Evolutionary conservation across 2,329 filamentous ascomycete genomes (phyloP), one percentile per base, ranked within the genome.

Genomic region (Fusarium pseudocircinatum): DNA sequence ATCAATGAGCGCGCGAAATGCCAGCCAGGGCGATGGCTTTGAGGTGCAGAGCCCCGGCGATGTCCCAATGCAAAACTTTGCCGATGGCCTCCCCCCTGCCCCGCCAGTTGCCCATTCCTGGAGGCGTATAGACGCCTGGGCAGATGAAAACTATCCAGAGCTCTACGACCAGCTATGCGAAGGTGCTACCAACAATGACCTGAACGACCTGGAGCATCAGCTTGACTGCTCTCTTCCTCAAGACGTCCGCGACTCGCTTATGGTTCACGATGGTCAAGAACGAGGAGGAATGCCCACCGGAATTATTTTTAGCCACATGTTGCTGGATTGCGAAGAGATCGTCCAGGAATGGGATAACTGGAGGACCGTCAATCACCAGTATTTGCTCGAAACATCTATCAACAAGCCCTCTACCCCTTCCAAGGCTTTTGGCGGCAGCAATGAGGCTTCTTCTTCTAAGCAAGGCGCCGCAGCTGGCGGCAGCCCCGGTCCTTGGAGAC

Each of bases 261-360:
- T 93, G 85, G 83, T 94, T 60, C 96, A 99, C 82, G 96, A 99
- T 79, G 96, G 96, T n/a, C 96, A 99, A 83, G 96, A 99, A 84
- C 93, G 96, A 73, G 94, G 95, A 70, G 96, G 96, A 72, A 88
- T 88, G 64, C 96, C 96, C 2, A 98, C 96, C 0, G 96, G 96
- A 72, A 93, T 98, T 75, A 90, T 99, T 69, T 98, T 99, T 78
- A 90, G 95, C 68, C 93, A 91, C 81, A 99, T 99, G 96, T 85
- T 99, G 72, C 89, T 99, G 65, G 96, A 99, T 82, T 98, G 96
- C 80, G 96, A 99, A 82, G 96, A 99, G 81, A 97, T 99, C 76
- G 92, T 97, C 28, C 95, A 98, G 82, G 96, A 99, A 81, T 98
- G 96, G 94, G 93, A 94, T 78, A 97, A 97, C 80, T 99, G 96